Evolutionary conservation across 805 yeast genomes (phyloP), one percentile per base, ranked within the genome.

Genomic region (Starmera quercuum): DNA sequence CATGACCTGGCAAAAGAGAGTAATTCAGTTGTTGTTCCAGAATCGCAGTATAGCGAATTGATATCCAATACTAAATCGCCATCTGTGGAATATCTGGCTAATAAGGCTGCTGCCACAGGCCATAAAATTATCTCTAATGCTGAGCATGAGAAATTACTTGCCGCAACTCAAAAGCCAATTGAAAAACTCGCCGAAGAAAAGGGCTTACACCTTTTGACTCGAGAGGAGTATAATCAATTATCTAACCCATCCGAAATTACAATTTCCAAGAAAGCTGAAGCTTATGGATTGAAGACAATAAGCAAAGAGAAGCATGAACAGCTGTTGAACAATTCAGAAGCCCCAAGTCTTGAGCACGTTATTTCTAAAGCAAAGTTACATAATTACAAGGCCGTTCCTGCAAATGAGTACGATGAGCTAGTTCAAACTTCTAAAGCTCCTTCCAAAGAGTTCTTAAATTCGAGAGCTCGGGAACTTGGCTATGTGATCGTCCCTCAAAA

Each of bases 361-460:
- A 22, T 14, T 4, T 7, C 21, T 13, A 33, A 33, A 20, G 35
- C 35, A 3, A 27, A 27, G 4, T 8, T 10, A n/a, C 20, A 26
- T 7, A 28, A 27, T 7, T 23, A 27, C 14, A 13, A 18, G 10
- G 28, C 28, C 19, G 27, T 33, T 10, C 22, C 30, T 13, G 24
- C 24, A 5, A 16, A 10, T n/a, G 25, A 21, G 16, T 34, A 37
- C 11, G 13, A 29, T 15, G 25, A 21, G 5, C 20, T 31, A 12
- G 27, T 31, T 5, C 17, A 23, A 19, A 30, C 23, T 10, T 20
- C 22, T 14, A 26, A 26, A 11, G 41, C 45, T 7, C 43, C 58
- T 7, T 26, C 29, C 1, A 49, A 36, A 4, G 59, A 51, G n/a
- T 45, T 43, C 29, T 41, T 51, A 7, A 41, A 38, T 8, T 34